Base-by-base conservation (phyloP, 768 basidiomycete species). In the Leccinum subgranulosum region DNA sequence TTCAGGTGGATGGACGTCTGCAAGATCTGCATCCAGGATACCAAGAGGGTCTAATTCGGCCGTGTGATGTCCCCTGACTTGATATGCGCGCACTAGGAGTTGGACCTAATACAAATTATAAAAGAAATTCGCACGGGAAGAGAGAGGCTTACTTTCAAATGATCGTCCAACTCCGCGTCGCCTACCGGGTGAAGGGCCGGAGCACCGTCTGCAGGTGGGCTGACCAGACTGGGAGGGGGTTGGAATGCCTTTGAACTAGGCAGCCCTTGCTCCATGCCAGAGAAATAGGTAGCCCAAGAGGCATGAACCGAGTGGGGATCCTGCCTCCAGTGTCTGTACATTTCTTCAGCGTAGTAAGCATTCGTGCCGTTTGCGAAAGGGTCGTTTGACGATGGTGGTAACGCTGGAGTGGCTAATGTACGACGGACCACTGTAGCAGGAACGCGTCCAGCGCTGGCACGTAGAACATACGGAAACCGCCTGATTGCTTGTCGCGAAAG, bases 11-110 rank as follows among this genome's bases (percentile, higher is more conserved):
- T 81, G 78, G 14, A 84, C 76, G 54, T 87, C 81, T 33, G 84
- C 86, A 45, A 98, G 83, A 73, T 98, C 96, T 39, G 93, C 82
- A 64, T 94, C 88, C 52, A 91, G 81, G 66, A 99, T 94, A 15
- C 94, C 94, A 17, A 99, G 84, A 31, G 97, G 97, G 71, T 99
- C 97, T 53, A 99, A 81, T 62, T 97, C 90, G 34, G 96, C 97
- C 57, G 94, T 81, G 66, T 98, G 94, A 68, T 99, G 97, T 15
- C 97, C 97, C 58, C 96, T 91, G 17, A 99, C 97, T 85, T 99
- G 97, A 76, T 97, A 99, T 3, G 97, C 97, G 56, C 97, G 89
- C 53, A 98, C 94, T 56, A 99, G 87, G 28, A 98, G 83, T 90
- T 99, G 97, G 17, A 94, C 88, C 96, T 98, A 69, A 21, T 63